Conservation (phyloP, 768 basidiomycete genomes). For the Neoboletus subvelutipes region DNA sequence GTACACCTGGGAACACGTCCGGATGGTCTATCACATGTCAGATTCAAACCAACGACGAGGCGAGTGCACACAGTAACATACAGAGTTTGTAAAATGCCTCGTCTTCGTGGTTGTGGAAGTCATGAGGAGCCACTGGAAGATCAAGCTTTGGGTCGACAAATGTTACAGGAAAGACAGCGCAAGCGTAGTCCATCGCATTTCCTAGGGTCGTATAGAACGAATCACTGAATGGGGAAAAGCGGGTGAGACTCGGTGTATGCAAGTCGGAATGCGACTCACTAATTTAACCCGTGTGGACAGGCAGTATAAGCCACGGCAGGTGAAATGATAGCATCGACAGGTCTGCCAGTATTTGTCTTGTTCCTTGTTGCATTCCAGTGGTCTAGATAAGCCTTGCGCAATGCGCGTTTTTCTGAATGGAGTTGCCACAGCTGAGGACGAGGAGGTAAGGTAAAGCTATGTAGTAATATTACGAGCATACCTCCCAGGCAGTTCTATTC, state of each 20-base stretch:
- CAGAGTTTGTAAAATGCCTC: conserved; percentile 45
- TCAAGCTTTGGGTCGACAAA: conserved; percentile 45
- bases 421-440: conserved; percentile 44
- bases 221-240: conserved; percentile 25
- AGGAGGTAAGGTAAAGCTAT: not conserved
- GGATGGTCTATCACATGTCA: conserved; percentile 39
- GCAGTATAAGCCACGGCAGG: conserved; percentile 45
- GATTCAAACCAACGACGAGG: not conserved
- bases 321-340: conserved; percentile 52
- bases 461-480: conserved; percentile 10
- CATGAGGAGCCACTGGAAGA: conserved; percentile 31
- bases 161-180: conserved; percentile 48
- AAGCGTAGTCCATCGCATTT: conserved; percentile 49
- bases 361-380: conserved; percentile 47
- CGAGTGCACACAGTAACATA: conserved; percentile 25
- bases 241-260: conserved; percentile 17
- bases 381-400: conserved; percentile 47
- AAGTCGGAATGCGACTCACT: conserved; percentile 26
- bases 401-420: conserved; percentile 39
- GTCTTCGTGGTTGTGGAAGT: conserved; percentile 45
- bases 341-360: conserved; percentile 47
- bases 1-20: conserved; percentile 43
- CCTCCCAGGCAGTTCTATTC: conserved; percentile 44
- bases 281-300: conserved; percentile 44
- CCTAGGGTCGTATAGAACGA: conserved; percentile 46